Evolutionary conservation across 83 land plant genomes (phyloP).

Genomic region (Larix sibirica): DNA sequence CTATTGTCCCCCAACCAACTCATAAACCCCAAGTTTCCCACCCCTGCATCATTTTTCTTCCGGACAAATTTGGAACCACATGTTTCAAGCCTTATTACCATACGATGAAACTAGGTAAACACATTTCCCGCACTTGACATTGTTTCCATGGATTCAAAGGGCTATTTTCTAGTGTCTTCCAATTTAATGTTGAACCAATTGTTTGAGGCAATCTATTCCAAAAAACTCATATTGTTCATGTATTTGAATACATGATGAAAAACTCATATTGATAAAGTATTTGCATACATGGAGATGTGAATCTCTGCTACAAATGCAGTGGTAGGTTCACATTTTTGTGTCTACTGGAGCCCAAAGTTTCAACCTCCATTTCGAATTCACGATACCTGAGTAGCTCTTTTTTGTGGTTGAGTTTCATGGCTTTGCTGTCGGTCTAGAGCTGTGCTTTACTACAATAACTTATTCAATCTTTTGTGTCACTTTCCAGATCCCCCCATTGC

Average conservation of each 20-base stretch:
- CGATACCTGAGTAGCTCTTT: conserved; percentile 23
- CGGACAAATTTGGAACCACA: no score
- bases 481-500: conserved; percentile 59
- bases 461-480: conserved; percentile 58
- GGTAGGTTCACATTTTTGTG: conserved; percentile 22
- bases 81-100: no score
- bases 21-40: no score
- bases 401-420: conserved; percentile 6
- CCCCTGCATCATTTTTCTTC: no score
- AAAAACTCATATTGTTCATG: conserved; percentile 23
- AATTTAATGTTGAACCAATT: no score
- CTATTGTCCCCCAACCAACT: not conserved
- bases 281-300: conserved; percentile 39
- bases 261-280: conserved; percentile 27
- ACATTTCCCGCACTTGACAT: no score
- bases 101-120: no score
- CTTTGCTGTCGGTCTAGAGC: conserved; percentile 27
- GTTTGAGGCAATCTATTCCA: no score
- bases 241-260: conserved; percentile 33
- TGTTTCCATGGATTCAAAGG: conserved; percentile 5
- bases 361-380: conserved; percentile 44
- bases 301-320: conserved; percentile 33
- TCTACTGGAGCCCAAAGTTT: conserved; percentile 33
- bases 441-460: conserved; percentile 72
- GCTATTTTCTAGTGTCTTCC: conserved; percentile 11